Evolutionary conservation across 2,329 filamentous ascomycete genomes (phyloP).

Genomic region (Hymenoscyphus salicellus): DNA sequence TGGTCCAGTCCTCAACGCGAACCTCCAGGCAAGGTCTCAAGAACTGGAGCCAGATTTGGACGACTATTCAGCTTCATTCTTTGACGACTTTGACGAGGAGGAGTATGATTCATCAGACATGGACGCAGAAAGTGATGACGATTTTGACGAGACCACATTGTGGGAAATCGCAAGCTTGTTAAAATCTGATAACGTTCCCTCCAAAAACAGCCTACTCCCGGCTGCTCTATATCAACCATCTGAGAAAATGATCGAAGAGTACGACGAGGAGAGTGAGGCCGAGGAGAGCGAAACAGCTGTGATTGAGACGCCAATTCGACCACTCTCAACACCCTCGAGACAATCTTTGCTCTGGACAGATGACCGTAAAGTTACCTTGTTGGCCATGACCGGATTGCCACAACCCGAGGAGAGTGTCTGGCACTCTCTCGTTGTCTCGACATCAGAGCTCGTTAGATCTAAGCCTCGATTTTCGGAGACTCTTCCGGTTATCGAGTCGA

Average conservation of each 20-base stretch:
- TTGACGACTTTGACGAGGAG: conserved; percentile 60
- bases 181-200: conserved; percentile 50
- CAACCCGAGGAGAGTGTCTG: conserved; percentile 27
- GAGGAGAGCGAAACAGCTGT: conserved; percentile 16
- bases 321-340: conserved; percentile 16
- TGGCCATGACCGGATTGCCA: conserved; percentile 18
- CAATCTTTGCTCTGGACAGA: conserved; percentile 24
- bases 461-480: conserved; percentile 15
- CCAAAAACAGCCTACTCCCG: conserved; percentile 50
- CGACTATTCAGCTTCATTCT: conserved; percentile 46
- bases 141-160: conserved; percentile 59
- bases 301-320: conserved; percentile 25
- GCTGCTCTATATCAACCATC: conserved; percentile 4
- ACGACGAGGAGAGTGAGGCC: conserved; percentile 25
- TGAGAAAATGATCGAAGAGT: conserved; percentile 22
- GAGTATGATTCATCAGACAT: conserved; percentile 38
- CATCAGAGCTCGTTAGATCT: conserved; percentile 17
- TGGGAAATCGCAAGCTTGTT: conserved; percentile 63
- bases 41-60: conserved; percentile 26
- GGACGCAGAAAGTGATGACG: conserved; percentile 33
- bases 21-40: conserved; percentile 27
- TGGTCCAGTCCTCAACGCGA: conserved; percentile 24
- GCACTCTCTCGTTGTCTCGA: conserved; percentile 22
- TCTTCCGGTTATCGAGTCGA: conserved; percentile 19
- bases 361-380: not conserved